These are phyloP conservation scores for Ophiosphaerella korrae DNA, from an alignment of 2,329 filamentous ascomycete species.

Conservation along the genomic window DNA sequence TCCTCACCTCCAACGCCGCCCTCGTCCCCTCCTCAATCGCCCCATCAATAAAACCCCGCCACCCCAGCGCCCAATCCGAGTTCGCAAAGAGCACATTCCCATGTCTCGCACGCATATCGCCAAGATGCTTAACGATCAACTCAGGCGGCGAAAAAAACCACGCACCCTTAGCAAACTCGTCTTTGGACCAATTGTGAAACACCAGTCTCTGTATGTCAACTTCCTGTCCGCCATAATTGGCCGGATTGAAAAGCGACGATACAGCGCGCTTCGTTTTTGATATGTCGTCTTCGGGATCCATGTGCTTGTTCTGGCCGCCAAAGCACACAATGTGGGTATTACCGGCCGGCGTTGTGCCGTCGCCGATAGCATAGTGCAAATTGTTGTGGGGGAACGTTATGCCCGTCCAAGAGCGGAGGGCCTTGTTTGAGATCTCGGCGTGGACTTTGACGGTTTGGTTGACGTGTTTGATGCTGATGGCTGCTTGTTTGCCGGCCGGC, in stretches of 20 bases:
- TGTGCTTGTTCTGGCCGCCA: slow-evolving; percentile 50
- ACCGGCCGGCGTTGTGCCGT: slow-evolving; percentile 48
- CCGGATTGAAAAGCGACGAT: slow-evolving; percentile 36
- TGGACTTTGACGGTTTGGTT: slow-evolving; percentile 57
- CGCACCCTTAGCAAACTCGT: slow-evolving; percentile 55
- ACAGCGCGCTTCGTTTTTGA: slow-evolving; percentile 37
- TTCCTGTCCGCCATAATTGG: slow-evolving; percentile 1
- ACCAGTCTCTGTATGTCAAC: slow-evolving; percentile 34
- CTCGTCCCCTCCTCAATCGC: slow-evolving; percentile 55
- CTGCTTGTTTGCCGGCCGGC: slow-evolving; percentile 40
- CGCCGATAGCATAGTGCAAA: slow-evolving; percentile 52
- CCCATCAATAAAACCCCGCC: slow-evolving; percentile 58
- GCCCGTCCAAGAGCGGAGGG: slow-evolving; percentile 52
- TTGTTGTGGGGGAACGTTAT: slow-evolving; percentile 52
- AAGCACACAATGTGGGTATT: slow-evolving; percentile 58
- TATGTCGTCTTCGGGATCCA: slow-evolving; percentile 52
- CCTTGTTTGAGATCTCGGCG: slow-evolving; percentile 49
- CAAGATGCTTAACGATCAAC: slow-evolving; percentile 47
- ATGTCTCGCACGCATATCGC: slow-evolving; percentile 49
- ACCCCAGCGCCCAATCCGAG: slow-evolving; percentile 57
- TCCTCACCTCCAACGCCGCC: slow-evolving; percentile 39
- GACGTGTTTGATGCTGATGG: slow-evolving; percentile 49
- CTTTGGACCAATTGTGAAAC: slow-evolving; percentile 57
- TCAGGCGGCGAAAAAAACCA: slow-evolving; percentile 40
- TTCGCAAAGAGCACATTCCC: slow-evolving; percentile 55